These are phyloP conservation scores for Laburnicola sp. DNA, from an alignment of 2,329 filamentous ascomycete genomes.

Conservation along the genomic window DNA sequence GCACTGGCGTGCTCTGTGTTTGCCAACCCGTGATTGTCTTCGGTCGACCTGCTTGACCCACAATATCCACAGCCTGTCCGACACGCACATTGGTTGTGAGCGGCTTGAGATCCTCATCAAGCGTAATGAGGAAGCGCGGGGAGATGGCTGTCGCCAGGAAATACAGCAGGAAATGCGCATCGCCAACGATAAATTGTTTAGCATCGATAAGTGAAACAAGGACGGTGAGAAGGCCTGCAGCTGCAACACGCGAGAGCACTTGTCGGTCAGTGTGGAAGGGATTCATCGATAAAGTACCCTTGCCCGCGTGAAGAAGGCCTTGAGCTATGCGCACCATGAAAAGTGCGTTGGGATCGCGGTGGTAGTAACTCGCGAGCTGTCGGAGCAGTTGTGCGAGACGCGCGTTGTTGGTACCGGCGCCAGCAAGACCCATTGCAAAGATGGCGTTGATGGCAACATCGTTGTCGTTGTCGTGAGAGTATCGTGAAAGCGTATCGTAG, in stretches of 20 bases:
- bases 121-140: slow-evolving; percentile 91
- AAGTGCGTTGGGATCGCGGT: slow-evolving; percentile 90
- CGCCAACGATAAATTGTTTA: slow-evolving; percentile 76
- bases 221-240: slow-evolving; percentile 85
- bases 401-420: slow-evolving; percentile 97
- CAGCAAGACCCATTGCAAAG: slow-evolving; percentile 96
- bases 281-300: slow-evolving; percentile 92
- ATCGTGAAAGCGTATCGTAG: slow-evolving; percentile 95
- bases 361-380: slow-evolving; percentile 97
- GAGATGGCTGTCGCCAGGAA: slow-evolving; percentile 97
- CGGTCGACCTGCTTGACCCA: slow-evolving; percentile 92
- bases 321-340: slow-evolving; percentile 99
- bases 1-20: slow-evolving; percentile 97
- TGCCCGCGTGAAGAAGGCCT: slow-evolving; percentile 97
- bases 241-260: slow-evolving; percentile 87
- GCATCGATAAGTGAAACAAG: slow-evolving; percentile 93
- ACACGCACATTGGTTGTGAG: slow-evolving; percentile 95
- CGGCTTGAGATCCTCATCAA: slow-evolving; percentile 92
- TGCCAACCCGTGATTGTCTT: slow-evolving; percentile 99
- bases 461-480: slow-evolving; percentile 98
- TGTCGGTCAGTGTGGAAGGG: slow-evolving; percentile 99
- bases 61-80: slow-evolving; percentile 96
- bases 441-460: slow-evolving; percentile 98
- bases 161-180: slow-evolving; percentile 92
- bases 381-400: slow-evolving; percentile 90